These are phyloP conservation scores for Boletus tomentosulus DNA, from an alignment of 768 basidiomycete species.

Conservation along the genomic window DNA sequence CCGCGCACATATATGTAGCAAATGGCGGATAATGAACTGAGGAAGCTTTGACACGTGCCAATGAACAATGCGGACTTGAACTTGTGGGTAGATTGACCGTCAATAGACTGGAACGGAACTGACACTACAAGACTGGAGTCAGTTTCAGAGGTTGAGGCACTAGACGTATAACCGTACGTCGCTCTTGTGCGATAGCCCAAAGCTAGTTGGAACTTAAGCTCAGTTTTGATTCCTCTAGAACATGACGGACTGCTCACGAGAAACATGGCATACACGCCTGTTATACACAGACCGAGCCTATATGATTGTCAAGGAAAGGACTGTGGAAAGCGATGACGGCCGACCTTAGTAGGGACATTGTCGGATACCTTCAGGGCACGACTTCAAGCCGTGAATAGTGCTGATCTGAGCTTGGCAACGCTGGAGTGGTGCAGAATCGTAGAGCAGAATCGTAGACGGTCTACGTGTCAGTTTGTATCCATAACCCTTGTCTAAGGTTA, in stretches of 20 bases:
- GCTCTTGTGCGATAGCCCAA: slow-evolving; percentile 93
- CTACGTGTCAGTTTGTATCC: slow-evolving; percentile 20
- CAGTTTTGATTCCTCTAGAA: neutral
- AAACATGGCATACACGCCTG: slow-evolving; percentile 92
- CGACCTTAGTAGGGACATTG: slow-evolving; percentile 28
- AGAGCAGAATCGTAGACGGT: neutral
- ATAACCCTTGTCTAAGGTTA: slow-evolving; percentile 20
- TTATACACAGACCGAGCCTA: slow-evolving; percentile 72
- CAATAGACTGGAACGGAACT: slow-evolving; percentile 73
- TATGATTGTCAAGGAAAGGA: neutral
- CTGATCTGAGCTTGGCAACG: neutral
- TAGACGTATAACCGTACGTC: slow-evolving; percentile 49
- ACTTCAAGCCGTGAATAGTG: neutral
- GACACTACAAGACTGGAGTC: slow-evolving; percentile 49
- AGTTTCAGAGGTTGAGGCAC: neutral
- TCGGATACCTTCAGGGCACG: neutral
- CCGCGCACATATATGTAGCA: slow-evolving; percentile 66
- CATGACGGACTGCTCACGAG: slow-evolving; percentile 49
- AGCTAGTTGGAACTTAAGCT: slow-evolving; percentile 41
- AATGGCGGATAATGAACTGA: slow-evolving; percentile 75
- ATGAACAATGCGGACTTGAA: slow-evolving; percentile 86
- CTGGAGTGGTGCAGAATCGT: neutral
- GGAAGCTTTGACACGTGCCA: slow-evolving; percentile 78
- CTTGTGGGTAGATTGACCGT: slow-evolving; percentile 58
- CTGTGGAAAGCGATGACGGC: neutral